Evolutionary conservation across 73 alveolate species (phyloP).

Genomic region (Durusdinium trenchii): DNA sequence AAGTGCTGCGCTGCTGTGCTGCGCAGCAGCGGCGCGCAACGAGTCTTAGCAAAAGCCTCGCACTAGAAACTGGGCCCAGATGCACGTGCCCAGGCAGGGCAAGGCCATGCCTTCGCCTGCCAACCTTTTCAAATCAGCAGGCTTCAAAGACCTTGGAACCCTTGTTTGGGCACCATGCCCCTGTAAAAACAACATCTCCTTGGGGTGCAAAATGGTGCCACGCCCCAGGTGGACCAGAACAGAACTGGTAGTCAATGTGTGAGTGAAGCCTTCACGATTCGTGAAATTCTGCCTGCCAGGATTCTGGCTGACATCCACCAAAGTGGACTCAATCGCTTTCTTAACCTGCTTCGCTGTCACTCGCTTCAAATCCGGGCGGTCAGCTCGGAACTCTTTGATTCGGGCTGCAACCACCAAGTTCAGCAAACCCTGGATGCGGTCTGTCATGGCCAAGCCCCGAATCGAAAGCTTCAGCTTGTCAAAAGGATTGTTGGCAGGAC

Average conservation of each 20-base stretch:
- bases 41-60: neutral
- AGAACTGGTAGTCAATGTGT: neutral
- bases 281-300: neutral
- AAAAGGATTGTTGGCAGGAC: neutral
- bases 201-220: neutral
- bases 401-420: neutral
- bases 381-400: no score
- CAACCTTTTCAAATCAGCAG: neutral
- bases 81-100: neutral
- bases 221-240: neutral
- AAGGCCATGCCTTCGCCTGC: conserved; percentile 24
- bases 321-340: neutral
- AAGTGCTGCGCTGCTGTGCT: no score
- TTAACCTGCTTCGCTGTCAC: neutral
- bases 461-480: neutral
- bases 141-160: neutral
- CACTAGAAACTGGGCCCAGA: neutral
- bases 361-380: neutral
- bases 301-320: neutral
- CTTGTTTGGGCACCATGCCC: neutral
- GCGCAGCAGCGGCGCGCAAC: no score
- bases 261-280: neutral
- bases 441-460: neutral
- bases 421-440: neutral
- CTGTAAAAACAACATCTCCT: neutral